Base-by-base conservation (phyloP, 805 yeast genomes). In the Brettanomyces sp. region DNA sequence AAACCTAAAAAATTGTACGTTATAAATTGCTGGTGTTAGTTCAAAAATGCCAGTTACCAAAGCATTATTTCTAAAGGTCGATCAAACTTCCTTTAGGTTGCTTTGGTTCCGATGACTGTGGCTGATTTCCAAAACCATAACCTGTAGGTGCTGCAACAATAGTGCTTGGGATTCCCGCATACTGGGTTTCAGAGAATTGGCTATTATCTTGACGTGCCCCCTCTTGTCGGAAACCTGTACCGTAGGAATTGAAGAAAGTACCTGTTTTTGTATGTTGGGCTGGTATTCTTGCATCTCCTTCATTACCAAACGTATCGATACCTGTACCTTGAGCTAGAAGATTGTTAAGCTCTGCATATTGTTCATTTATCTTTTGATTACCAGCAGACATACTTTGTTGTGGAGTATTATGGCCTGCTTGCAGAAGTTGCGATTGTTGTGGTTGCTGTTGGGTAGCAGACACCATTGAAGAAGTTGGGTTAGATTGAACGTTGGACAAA, bases 221-320 rank as follows among this genome's bases (percentile, higher is more conserved):
- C 36, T 68, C 69, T 54, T 78, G 83, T 54, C 68, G 78, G 56
- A 69, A 77, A 33, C 95, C 96, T 5, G 91, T 85, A 56, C 96
- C 97, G 50, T 85, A 82, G 23, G 96, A 85, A 64, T 85, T 88
- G 56, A 91, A 74, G 60, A 90, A 89, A 14, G 78, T 81, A 4
- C 82, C 80, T 2, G 93, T 80, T 53, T 76, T 78, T 1, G 97
- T 91, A 62, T 85, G 91, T 59, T 91, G 97, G 41, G 95, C 95
- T 3, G 98, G 96, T 46, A 91, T 77, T 67, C 96, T 80, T 6
- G 79, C 63, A 21, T 79, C 82, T 45, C 95, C 95, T 14, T 84
- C 80, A 64, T 87, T 88, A 61, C 95, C 95, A 63, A 86, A 93
- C 0, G 97, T 90, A 67, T 90, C 99, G 47, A 88, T 71, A 32